Evolutionary conservation across 1,139 yeast species (phyloP).

Genomic region (Zygoascus hellenicus): DNA sequence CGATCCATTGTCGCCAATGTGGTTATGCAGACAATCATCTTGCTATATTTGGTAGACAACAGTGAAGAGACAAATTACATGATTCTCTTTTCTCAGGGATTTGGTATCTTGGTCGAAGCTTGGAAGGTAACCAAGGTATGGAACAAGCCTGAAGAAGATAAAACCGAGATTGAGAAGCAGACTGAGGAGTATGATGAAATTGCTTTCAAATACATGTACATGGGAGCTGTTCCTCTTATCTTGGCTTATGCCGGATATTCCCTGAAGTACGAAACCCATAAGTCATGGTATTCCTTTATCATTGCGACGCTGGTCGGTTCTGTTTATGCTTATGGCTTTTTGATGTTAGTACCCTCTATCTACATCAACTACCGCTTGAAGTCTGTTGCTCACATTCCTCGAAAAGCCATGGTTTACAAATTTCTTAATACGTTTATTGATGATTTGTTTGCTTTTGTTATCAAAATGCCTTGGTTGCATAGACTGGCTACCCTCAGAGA

Average conservation of each 20-base stretch:
- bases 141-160: conserved; percentile 34
- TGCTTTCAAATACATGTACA: conserved; percentile 37
- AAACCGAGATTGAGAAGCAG: conserved; percentile 36
- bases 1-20: conserved; percentile 39
- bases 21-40: conserved; percentile 37
- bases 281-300: conserved; percentile 40
- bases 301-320: conserved; percentile 39
- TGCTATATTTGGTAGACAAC: conserved; percentile 36
- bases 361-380: conserved; percentile 39
- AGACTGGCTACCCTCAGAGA: conserved; percentile 39
- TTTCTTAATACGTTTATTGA: conserved; percentile 40
- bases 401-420: conserved; percentile 39
- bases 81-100: conserved; percentile 37
- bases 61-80: conserved; percentile 38
- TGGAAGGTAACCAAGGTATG: conserved; percentile 40
- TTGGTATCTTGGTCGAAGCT: conserved; percentile 38
- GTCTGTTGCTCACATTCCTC: conserved; percentile 40
- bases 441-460: conserved; percentile 39
- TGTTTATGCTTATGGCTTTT: conserved; percentile 40
- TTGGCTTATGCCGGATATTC: conserved; percentile 37
- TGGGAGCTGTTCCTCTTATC: conserved; percentile 37
- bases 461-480: conserved; percentile 38
- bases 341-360: conserved; percentile 37
- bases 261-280: conserved; percentile 36
- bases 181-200: conserved; percentile 39